These are phyloP conservation scores for Periconia macrospinosa DNA, from an alignment of 2,329 filamentous ascomycete species.

Conservation along the genomic window DNA sequence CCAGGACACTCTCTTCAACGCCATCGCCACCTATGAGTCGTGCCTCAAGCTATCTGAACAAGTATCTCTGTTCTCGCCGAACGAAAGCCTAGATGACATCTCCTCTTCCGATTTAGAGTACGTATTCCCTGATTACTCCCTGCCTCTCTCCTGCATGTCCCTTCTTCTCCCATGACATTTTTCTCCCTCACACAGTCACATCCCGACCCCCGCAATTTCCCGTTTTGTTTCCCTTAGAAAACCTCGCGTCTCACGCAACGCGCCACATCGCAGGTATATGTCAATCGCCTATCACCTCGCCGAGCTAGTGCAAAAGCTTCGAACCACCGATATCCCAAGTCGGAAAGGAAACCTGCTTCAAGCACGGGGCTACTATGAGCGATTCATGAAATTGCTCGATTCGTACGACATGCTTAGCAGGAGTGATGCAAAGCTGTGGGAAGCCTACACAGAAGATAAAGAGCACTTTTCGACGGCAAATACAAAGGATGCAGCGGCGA, in stretches of 20 bases:
- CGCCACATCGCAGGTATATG: constrained; percentile 61
- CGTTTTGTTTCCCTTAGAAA: neutral
- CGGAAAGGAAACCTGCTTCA: constrained; percentile 63
- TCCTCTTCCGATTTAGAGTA: constrained; percentile 81
- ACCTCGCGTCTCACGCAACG: constrained; percentile 9
- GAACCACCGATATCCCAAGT: constrained; percentile 54
- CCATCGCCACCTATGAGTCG: constrained; percentile 72
- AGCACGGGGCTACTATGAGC: constrained; percentile 73
- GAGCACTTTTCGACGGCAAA: constrained; percentile 73
- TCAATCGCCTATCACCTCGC: constrained; percentile 77
- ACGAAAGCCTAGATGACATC: constrained; percentile 86
- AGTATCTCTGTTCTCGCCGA: constrained; percentile 83
- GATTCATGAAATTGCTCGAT: constrained; percentile 75
- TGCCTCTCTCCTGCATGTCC: neutral
- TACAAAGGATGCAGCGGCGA: constrained; percentile 65
- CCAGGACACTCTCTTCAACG: constrained; percentile 66
- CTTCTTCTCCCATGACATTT: neutral
- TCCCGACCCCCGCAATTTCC: neutral
- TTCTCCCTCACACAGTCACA: no score
- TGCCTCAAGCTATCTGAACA: constrained; percentile 70
- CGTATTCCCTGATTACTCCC: constrained; percentile 10
- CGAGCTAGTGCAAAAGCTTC: constrained; percentile 73
- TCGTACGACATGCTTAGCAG: constrained; percentile 72
- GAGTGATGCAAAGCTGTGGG: constrained; percentile 69
- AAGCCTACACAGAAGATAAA: constrained; percentile 72